Conservation (phyloP, 805 yeast genomes). For the Kurtzmaniella fragi region DNA sequence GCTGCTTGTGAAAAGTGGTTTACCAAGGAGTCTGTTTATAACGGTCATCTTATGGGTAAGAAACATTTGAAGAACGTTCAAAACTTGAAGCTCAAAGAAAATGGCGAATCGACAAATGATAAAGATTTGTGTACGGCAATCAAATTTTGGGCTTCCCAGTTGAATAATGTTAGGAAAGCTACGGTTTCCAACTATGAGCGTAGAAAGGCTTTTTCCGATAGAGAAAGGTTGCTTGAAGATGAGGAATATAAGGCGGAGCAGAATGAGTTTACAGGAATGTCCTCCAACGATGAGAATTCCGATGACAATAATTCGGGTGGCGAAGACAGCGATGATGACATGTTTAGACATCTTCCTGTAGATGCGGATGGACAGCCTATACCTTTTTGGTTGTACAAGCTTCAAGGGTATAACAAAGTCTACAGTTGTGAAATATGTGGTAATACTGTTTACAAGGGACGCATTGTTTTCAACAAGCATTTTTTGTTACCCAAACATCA, state of each 20-base stretch:
- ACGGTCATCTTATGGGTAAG: conserved; percentile 68
- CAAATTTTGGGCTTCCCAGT: not conserved
- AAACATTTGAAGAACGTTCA: conserved; percentile 57
- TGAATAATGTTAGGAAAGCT: conserved; percentile 27
- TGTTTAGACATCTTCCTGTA: conserved; percentile 61
- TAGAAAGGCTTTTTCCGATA: conserved; percentile 58
- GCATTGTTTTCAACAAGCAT: conserved; percentile 67
- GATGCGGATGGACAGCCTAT: conserved; percentile 91
- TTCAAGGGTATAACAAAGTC: conserved; percentile 74
- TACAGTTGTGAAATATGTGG: conserved; percentile 88
- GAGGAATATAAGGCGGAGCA: conserved; percentile 37
- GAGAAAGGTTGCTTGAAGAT: conserved; percentile 57
- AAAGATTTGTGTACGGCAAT: not conserved
- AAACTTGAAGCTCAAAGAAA: conserved; percentile 2
- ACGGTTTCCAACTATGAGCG: conserved; percentile 66
- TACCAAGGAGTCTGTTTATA: conserved; percentile 58
- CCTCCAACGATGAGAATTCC: conserved; percentile 18
- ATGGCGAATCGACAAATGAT: not conserved
- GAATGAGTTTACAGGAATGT: conserved; percentile 33
- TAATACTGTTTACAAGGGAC: conserved; percentile 64
- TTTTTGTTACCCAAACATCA: conserved; percentile 67
- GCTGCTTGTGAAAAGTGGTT: conserved; percentile 58
- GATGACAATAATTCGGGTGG: conserved; percentile 20
- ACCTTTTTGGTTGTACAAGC: conserved; percentile 88
- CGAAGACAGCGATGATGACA: conserved; percentile 28